phyloP scores from a whole-genome alignment of 148 eudicot genomes.

The Heliosperma pusillum region DNA sequence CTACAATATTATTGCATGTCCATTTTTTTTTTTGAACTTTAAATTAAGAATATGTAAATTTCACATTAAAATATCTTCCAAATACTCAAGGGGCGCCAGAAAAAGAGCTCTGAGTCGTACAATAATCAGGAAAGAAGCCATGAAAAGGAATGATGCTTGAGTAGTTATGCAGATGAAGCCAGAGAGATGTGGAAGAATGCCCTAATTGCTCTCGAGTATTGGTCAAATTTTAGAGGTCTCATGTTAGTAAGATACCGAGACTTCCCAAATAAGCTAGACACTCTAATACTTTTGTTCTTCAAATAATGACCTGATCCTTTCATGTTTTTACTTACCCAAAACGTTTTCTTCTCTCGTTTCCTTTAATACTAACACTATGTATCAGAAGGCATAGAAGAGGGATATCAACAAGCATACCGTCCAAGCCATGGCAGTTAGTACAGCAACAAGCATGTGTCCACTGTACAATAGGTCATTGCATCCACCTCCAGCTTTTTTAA shows the following conservation, averaged over 20 bases:
- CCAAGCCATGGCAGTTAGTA: constrained; percentile 99
- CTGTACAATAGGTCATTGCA: constrained; percentile 97
- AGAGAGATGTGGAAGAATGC: too few relatives aligned
- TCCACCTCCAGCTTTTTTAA: constrained; percentile 92
- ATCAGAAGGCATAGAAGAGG: not conserved
- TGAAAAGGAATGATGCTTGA: too few relatives aligned
- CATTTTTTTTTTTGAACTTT: too few relatives aligned
- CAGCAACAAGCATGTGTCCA: constrained; percentile 98
- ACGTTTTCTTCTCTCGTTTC: not conserved
- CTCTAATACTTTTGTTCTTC: not conserved
- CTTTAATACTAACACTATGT: not conserved
- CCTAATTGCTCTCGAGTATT: too few relatives aligned
- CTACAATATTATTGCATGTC: too few relatives aligned
- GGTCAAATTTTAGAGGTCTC: not conserved
- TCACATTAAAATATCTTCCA: too few relatives aligned
- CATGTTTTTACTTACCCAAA: not conserved
- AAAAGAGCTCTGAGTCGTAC: too few relatives aligned
- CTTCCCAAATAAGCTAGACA: not conserved
- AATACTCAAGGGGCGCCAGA: too few relatives aligned
- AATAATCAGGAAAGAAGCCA: too few relatives aligned
- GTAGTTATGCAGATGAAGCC: too few relatives aligned
- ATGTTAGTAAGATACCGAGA: not conserved
- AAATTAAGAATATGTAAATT: too few relatives aligned
- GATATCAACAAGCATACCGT: constrained; percentile 46
- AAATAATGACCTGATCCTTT: not conserved